Percentiles rank a stretch among this genome's conserved stretches.
These are phyloP conservation scores for Arxiozyma slooffiae DNA, from an alignment of 1,139 yeast genomes.

Conservation along the genomic window DNA sequence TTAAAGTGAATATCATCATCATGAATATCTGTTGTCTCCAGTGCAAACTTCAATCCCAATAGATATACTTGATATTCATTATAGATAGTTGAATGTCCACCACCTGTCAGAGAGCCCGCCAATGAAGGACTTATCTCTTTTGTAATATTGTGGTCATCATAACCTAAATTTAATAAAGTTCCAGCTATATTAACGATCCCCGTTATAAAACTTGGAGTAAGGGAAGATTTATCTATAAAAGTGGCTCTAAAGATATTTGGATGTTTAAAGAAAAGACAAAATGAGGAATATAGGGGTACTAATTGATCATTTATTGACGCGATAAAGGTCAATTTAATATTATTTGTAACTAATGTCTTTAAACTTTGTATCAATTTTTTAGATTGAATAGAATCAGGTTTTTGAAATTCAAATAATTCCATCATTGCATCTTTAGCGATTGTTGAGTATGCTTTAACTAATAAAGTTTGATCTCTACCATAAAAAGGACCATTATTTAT, in stretches of 20 bases:
- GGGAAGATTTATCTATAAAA: constrained; percentile 55
- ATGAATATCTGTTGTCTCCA: constrained; percentile 64
- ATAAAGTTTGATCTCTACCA: constrained; percentile 74
- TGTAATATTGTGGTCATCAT: constrained; percentile 64
- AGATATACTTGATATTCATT: constrained; percentile 80
- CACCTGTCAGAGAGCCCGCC: constrained; percentile 88
- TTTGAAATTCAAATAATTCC: constrained; percentile 82
- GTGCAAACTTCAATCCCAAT: constrained; percentile 60
- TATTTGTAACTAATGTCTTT: constrained; percentile 52
- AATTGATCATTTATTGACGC: constrained; percentile 89
- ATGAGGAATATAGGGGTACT: constrained; percentile 84
- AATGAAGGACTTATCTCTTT: constrained; percentile 73
- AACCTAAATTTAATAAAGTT: constrained; percentile 51
- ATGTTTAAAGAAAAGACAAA: constrained; percentile 73
- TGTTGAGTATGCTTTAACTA: constrained; percentile 81
- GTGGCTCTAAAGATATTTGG: constrained; percentile 87
- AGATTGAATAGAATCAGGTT: constrained; percentile 62
- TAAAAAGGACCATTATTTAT: constrained; percentile 87
- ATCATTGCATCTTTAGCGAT: constrained; percentile 78
- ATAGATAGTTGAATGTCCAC: constrained; percentile 87
- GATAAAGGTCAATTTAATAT: constrained; percentile 68
- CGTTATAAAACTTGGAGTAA: constrained; percentile 44
- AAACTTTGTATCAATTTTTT: constrained; percentile 60
- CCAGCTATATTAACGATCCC: constrained; percentile 43
- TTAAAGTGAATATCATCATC: constrained; percentile 39